These are phyloP conservation scores for Starmerella gropengiesseri DNA, from an alignment of 805 yeast species.

Conservation along the genomic window DNA sequence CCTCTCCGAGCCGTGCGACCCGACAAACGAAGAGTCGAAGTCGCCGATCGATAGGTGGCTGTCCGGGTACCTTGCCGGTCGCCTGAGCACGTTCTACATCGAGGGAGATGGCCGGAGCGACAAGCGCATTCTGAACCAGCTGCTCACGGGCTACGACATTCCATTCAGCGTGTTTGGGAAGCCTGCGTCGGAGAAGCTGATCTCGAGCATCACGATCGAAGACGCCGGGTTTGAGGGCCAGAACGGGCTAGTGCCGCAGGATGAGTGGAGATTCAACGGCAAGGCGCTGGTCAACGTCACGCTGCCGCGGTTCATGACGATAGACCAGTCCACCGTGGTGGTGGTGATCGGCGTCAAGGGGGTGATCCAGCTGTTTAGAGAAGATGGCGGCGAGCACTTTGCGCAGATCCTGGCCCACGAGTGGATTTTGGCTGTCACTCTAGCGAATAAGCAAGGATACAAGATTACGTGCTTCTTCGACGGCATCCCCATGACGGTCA, in stretches of 20 bases:
- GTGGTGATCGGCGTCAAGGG: slow-evolving; percentile 36
- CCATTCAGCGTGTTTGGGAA: slow-evolving; percentile 24
- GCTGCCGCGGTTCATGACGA: slow-evolving; percentile 23
- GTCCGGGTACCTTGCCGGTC: slow-evolving; percentile 24
- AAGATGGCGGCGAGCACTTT: slow-evolving; percentile 32
- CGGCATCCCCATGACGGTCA: slow-evolving; percentile 36
- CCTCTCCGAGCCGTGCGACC: slow-evolving; percentile 23
- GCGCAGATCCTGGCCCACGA: slow-evolving; percentile 34
- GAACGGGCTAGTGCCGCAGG: slow-evolving; percentile 8
- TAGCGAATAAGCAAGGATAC: slow-evolving; percentile 25
- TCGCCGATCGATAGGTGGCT: slow-evolving; percentile 27
- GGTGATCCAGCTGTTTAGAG: slow-evolving; percentile 33
- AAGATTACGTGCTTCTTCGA: slow-evolving; percentile 34
- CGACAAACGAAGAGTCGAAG: slow-evolving; percentile 4
- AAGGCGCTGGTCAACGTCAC: slow-evolving; percentile 22
- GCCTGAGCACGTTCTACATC: slow-evolving; percentile 18
- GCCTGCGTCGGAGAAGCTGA: slow-evolving; percentile 23
- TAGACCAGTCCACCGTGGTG: slow-evolving; percentile 24
- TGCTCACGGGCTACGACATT: slow-evolving; percentile 15
- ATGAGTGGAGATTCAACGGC: slow-evolving; percentile 22
- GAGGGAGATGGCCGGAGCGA: slow-evolving; percentile 19
- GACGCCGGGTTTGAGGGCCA: slow-evolving; percentile 20
- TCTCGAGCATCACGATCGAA: slow-evolving; percentile 24
- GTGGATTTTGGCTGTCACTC: slow-evolving; percentile 37
- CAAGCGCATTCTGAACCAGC: slow-evolving; percentile 12